These are phyloP conservation scores for Clonostachys solani DNA, from an alignment of 2,329 filamentous ascomycete genomes.

Conservation along the genomic window DNA sequence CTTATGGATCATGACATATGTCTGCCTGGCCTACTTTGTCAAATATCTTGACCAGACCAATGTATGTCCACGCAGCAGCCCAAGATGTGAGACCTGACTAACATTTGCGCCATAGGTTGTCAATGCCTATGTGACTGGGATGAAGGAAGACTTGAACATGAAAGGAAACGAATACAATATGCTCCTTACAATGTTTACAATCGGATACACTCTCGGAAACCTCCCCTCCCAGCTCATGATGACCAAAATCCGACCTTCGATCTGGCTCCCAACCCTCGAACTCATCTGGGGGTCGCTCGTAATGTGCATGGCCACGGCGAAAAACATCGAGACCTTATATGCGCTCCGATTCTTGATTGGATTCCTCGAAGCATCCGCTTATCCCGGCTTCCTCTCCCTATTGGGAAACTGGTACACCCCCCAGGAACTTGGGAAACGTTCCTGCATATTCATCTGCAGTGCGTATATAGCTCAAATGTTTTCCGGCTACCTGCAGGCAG, in stretches of 20 bases:
- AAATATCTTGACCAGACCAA: conserved; percentile 25
- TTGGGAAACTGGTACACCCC: conserved; percentile 36
- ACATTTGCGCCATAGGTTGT: conserved; percentile 5
- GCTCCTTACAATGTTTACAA: conserved; percentile 44
- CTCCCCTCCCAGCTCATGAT: conserved; percentile 28
- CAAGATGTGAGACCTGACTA: not conserved
- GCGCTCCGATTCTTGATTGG: conserved; percentile 33
- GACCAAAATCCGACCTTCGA: conserved; percentile 26
- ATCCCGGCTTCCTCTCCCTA: conserved; percentile 25
- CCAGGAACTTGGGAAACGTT: conserved; percentile 30
- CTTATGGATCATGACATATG: conserved; percentile 25
- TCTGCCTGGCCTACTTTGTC: conserved; percentile 27
- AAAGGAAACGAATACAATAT: conserved; percentile 50
- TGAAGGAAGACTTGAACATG: conserved; percentile 46
- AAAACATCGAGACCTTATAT: conserved; percentile 24
- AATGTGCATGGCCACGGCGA: conserved; percentile 27
- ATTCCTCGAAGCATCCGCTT: conserved; percentile 24
- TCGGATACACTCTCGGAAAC: conserved; percentile 50
- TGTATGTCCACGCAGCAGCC: not conserved
- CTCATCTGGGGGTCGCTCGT: conserved; percentile 16
- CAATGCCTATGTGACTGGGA: conserved; percentile 31
- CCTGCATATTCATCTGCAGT: conserved; percentile 30
- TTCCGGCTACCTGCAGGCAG: conserved; percentile 34
- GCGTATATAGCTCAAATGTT: conserved; percentile 32
- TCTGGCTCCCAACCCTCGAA: conserved; percentile 29